A percentile compares a stretch with the other conserved stretches of the same genome.
Conservation (phyloP, 2,329 filamentous ascomycete species). For the Pseudogymnoascus sp. region DNA sequence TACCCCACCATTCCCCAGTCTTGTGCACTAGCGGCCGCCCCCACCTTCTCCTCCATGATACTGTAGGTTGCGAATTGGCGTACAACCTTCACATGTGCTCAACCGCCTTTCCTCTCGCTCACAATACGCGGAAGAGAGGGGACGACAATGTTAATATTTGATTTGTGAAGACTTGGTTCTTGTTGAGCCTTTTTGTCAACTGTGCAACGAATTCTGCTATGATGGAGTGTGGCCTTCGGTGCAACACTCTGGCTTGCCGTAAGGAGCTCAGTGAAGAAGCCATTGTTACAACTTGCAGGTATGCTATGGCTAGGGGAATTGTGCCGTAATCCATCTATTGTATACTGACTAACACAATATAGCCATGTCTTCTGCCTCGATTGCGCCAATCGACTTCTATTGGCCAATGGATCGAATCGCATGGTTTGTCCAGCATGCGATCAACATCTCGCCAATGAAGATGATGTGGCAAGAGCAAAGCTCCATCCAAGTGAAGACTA, state of each 20-base stretch:
- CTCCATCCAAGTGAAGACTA: slow-evolving; percentile 81
- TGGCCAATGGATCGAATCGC: slow-evolving; percentile 41
- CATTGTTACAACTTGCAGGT: slow-evolving; percentile 87
- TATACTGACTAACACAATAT: slow-evolving; percentile 1
- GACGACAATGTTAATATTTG: neutral
- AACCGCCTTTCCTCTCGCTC: neutral
- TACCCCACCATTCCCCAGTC: neutral
- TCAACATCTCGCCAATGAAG: slow-evolving; percentile 57
- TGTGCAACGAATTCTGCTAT: neutral
- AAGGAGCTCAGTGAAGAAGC: slow-evolving; percentile 61
- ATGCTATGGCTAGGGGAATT: slow-evolving; percentile 23
- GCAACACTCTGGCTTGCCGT: slow-evolving; percentile 75
- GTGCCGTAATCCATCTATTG: neutral
- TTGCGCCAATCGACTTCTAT: slow-evolving; percentile 60
- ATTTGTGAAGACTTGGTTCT: neutral
- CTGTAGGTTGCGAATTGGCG: neutral
- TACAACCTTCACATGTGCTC: neutral
- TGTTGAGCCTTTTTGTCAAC: neutral
- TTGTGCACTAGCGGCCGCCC: slow-evolving; percentile 1
- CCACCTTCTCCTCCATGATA: neutral
- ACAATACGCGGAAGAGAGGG: neutral
- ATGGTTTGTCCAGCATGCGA: slow-evolving; percentile 69
- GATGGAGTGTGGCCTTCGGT: slow-evolving; percentile 71
- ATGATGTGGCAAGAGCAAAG: slow-evolving; percentile 66
- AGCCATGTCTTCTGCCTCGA: slow-evolving; percentile 81